Evolutionary conservation across 129 eudicot genomes (phyloP).

Genomic region (Flaveria linearis): DNA sequence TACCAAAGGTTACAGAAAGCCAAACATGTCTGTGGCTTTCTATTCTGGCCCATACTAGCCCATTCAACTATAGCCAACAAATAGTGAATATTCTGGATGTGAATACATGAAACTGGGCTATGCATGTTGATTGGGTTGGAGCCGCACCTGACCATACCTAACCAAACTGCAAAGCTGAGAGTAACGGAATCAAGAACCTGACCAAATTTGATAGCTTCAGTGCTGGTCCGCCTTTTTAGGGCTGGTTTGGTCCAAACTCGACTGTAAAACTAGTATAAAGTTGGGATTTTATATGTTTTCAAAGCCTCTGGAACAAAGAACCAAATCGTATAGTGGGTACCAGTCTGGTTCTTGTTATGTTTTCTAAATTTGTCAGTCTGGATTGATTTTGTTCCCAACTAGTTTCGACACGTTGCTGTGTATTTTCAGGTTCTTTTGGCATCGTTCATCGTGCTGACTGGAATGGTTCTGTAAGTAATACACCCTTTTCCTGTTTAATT

Average conservation of each 20-base stretch:
- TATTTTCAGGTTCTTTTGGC: constrained; percentile 89
- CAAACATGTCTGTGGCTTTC: background rate
- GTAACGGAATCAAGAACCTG: background rate
- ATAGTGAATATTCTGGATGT: background rate
- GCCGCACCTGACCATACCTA: background rate
- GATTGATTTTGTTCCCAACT: background rate
- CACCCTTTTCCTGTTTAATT: constrained; percentile 7
- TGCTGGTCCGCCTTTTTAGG: background rate
- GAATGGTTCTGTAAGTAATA: constrained; percentile 79
- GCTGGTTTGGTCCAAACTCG: background rate
- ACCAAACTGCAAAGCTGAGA: background rate
- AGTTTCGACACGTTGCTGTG: background rate
- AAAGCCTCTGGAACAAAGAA: background rate
- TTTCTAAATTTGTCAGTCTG: background rate
- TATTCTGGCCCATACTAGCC: background rate
- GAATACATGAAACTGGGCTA: background rate
- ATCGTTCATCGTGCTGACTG: constrained; percentile 93
- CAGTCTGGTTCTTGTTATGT: background rate
- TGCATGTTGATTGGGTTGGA: background rate
- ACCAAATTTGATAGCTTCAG: background rate
- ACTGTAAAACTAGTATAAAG: background rate
- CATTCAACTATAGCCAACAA: background rate
- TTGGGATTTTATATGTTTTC: background rate
- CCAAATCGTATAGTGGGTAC: background rate
- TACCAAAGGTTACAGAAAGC: background rate